A percentile compares a stretch with the other conserved stretches of the same genome.
Evolutionary conservation across 2,329 filamentous ascomycete genomes (phyloP).

Genomic region (Chalaropsis thielavioides): DNA sequence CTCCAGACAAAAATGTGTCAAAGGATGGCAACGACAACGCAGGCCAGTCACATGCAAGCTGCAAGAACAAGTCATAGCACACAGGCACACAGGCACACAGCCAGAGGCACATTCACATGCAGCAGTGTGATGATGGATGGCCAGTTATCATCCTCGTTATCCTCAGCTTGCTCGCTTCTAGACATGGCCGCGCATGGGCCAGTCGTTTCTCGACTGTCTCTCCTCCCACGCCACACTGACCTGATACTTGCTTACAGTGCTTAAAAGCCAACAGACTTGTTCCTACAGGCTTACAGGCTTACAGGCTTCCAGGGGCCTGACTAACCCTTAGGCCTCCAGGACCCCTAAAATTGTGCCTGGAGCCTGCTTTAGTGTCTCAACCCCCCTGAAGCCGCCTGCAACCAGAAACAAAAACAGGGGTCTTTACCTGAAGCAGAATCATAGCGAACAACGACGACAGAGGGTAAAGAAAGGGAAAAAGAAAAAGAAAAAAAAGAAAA

Average conservation of each 20-base stretch:
- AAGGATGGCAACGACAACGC: no score
- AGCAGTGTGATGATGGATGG: no score
- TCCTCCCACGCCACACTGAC: no score
- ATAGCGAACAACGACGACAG: no score
- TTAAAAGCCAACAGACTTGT: no score
- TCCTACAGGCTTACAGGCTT: neutral
- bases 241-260: no score
- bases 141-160: no score
- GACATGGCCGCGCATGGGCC: neutral
- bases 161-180: neutral
- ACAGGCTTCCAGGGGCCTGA: neutral
- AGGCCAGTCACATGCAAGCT: neutral
- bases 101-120: no score
- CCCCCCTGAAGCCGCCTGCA: neutral
- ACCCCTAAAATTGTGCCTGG: neutral
- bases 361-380: neutral
- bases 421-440: neutral
- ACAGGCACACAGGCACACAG: no score
- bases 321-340: neutral
- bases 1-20: no score
- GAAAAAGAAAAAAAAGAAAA: neutral
- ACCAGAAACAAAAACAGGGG: neutral
- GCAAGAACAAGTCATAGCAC: neutral
- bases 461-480: neutral
- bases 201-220: neutral